Evolutionary conservation across 306 rosid genomes (phyloP), one percentile per base, ranked within the genome.

Genomic region (Prunus salicina): DNA sequence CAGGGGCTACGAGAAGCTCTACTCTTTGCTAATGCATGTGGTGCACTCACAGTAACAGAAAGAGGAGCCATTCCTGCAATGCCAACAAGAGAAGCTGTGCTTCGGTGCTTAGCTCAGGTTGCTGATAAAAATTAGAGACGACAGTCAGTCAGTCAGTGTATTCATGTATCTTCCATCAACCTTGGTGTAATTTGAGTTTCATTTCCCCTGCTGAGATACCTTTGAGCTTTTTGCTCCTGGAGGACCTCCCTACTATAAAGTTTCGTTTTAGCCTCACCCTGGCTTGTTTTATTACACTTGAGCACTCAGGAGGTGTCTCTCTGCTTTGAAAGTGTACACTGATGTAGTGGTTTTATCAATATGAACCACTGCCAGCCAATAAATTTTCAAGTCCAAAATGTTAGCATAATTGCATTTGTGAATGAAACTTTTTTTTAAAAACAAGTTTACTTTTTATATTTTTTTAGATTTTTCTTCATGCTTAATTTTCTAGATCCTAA

Each of bases 51-150:
- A 1, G 96, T 94, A 53, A 88, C 84, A n/a, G 87, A 85, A 69
- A 86, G 91, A 76, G 97, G 97, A 68, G 98, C 96, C 74, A 94
- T 94, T 75, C 98, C 98, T 49, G 87, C 98, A 20, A 80, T 94
- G 69, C 97, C 97, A 6, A 86, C 91, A 12, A 89, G 78, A 75
- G 91, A 94, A 24, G 87, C 86, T 8, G 87, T 90, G 64, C 83
- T 87, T 45, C 82, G 67, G 57, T 86, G 88, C 81, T 73, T 90
- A 70, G 79, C 80, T 32, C 87, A 91, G 80, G 75, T 57, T 2
- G 67, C 88, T 71, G 75, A 81, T 43, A 12, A 43, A 51, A 45
- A 60, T n/a, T 79, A 57, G 45, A 49, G 12, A 22, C 67, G 25
- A 22, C 41, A 27, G 76, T 30, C 61, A 12, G n/a, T 6, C 38